These are phyloP conservation scores for Yarrowia sp. DNA, from an alignment of 805 yeast species.

Conservation along the genomic window DNA sequence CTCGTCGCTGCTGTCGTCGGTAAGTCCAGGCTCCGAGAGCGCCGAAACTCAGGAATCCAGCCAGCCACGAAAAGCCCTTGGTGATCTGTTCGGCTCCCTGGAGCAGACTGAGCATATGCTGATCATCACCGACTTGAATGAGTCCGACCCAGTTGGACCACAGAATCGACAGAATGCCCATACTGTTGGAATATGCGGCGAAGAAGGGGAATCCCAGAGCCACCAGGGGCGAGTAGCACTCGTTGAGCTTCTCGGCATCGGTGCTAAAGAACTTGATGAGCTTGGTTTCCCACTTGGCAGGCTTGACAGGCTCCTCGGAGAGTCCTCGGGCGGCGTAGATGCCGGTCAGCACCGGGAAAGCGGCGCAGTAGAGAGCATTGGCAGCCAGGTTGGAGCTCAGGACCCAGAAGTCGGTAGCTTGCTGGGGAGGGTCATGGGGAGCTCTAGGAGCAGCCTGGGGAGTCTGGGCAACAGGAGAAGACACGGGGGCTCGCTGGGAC, in stretches of 20 bases:
- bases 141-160: constrained; percentile 33
- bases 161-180: constrained; percentile 27
- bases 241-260: constrained; percentile 28
- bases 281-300: constrained; percentile 23
- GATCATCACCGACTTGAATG: not conserved
- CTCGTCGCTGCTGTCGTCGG: constrained; percentile 26
- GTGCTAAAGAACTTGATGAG: constrained; percentile 11
- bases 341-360: constrained; percentile 16
- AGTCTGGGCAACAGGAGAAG: not conserved
- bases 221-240: constrained; percentile 28
- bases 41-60: constrained; percentile 2
- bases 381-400: constrained; percentile 21
- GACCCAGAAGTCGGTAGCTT: constrained; percentile 12
- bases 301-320: constrained; percentile 9
- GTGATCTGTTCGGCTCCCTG: constrained; percentile 8
- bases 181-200: constrained; percentile 20
- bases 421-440: constrained; percentile 13
- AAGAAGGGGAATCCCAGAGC: constrained; percentile 32
- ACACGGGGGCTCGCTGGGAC: constrained; percentile 8
- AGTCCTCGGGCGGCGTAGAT: constrained; percentile 18
- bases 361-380: constrained; percentile 16
- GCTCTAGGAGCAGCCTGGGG: not conserved
- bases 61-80: constrained; percentile 22
- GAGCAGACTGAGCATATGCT: constrained; percentile 10
- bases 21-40: constrained; percentile 28